phyloP scores from a whole-genome alignment of 129 eudicot genomes.

The Centella asiatica region DNA sequence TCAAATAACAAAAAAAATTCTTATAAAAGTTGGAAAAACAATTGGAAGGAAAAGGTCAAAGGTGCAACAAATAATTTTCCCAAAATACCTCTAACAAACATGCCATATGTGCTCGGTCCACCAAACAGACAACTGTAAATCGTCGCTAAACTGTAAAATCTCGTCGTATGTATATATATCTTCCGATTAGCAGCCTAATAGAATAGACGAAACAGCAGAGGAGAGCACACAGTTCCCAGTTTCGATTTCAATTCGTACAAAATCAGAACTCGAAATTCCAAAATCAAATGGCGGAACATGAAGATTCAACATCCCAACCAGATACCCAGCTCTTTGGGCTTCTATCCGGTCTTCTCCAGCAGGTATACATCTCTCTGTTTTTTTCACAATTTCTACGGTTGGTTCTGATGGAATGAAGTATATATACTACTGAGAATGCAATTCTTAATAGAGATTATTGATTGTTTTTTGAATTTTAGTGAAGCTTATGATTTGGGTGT shows the following conservation, averaged over 20 bases:
- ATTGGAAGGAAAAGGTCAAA: no score
- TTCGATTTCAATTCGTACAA: neutral
- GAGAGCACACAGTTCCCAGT: no score
- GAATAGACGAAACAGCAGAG: no score
- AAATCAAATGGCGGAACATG: constrained; percentile 36
- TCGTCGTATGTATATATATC: no score
- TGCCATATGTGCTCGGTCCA: neutral
- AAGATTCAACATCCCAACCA: constrained; percentile 27
- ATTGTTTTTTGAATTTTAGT: neutral
- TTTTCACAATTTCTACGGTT: neutral
- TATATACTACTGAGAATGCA: neutral
- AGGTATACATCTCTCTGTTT: constrained; percentile 20
- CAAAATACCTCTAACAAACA: neutral
- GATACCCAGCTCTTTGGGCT: constrained; percentile 68
- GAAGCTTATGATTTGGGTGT: constrained; percentile 10
- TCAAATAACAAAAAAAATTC: no score
- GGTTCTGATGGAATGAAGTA: neutral
- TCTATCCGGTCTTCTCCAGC: constrained; percentile 61
- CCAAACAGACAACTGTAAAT: neutral
- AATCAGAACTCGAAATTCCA: neutral
- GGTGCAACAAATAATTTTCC: neutral
- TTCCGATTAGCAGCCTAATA: no score
- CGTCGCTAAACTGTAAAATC: neutral
- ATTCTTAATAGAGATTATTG: no score
- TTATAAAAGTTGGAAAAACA: no score